Conservation (phyloP, 2,329 filamentous ascomycete genomes). For the Septoria petroselini region DNA sequence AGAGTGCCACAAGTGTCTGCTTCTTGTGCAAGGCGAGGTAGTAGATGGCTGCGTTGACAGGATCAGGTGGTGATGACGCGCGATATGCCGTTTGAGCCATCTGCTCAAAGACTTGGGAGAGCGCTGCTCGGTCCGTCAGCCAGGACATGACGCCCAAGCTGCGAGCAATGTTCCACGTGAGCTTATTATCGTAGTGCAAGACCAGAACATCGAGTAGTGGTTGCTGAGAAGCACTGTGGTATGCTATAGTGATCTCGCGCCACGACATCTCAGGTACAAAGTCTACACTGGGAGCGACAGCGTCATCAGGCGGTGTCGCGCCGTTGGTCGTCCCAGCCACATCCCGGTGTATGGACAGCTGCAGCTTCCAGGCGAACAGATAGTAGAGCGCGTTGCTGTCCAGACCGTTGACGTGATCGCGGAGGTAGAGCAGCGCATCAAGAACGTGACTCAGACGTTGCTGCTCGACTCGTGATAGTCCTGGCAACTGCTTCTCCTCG, state of each 20-base stretch:
- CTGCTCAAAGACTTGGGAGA: slow-evolving; percentile 83
- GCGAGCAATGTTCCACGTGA: slow-evolving; percentile 81
- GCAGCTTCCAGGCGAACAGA: slow-evolving; percentile 35
- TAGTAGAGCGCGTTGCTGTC: slow-evolving; percentile 34
- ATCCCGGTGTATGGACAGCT: slow-evolving; percentile 21
- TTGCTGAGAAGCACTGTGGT: slow-evolving; percentile 68
- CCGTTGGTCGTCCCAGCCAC: slow-evolving; percentile 7
- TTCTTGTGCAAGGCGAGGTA: slow-evolving; percentile 90
- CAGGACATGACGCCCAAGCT: slow-evolving; percentile 94
- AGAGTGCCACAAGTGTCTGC: slow-evolving; percentile 80
- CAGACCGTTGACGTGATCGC: slow-evolving; percentile 29
- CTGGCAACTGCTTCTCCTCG: slow-evolving; percentile 51
- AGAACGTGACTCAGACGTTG: slow-evolving; percentile 29
- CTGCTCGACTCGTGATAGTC: slow-evolving; percentile 29
- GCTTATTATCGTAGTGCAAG: slow-evolving; percentile 70
- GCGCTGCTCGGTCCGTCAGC: slow-evolving; percentile 71
- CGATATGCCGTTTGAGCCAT: slow-evolving; percentile 93
- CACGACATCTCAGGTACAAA: slow-evolving; percentile 52
- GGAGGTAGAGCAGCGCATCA: slow-evolving; percentile 29
- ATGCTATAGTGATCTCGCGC: slow-evolving; percentile 82
- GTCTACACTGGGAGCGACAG: slow-evolving; percentile 1
- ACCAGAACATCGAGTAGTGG: slow-evolving; percentile 70
- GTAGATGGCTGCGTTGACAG: slow-evolving; percentile 84
- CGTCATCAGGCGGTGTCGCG: slow-evolving; percentile 31
- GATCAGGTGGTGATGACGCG: slow-evolving; percentile 80